A percentile compares a stretch with the other conserved stretches of the same genome.
phyloP scores from a whole-genome alignment of 139 green algal species.

The Haematococcus sp. region DNA sequence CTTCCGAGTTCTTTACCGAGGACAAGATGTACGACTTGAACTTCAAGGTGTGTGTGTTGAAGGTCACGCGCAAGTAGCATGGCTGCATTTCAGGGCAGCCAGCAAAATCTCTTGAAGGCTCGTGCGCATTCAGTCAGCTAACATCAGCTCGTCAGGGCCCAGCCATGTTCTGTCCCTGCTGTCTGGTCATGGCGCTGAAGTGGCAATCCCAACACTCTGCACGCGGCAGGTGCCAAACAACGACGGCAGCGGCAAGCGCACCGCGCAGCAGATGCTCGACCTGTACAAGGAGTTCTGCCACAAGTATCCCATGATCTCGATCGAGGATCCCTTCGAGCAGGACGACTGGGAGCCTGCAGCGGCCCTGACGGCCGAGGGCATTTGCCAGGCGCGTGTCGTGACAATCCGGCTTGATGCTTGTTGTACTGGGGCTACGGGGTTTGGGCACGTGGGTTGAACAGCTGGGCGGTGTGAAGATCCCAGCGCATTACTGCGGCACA shows the following conservation, averaged over 20 bases:
- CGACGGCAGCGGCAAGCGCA: slow-evolving; percentile 85
- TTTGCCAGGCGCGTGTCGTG: slow-evolving; percentile 71
- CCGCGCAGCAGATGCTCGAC: slow-evolving; percentile 78
- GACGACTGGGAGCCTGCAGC: slow-evolving; percentile 91
- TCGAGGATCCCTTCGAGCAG: slow-evolving; percentile 99
- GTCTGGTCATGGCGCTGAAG: too few species aligned
- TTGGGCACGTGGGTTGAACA: too few species aligned
- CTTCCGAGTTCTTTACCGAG: slow-evolving; percentile 90
- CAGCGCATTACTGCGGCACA: too few species aligned
- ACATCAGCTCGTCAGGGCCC: too few species aligned
- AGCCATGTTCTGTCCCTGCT: too few species aligned
- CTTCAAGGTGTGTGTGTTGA: slow-evolving; percentile 85
- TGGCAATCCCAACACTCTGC: too few species aligned
- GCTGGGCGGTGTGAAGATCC: too few species aligned
- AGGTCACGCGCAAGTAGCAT: too few species aligned
- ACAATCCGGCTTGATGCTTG: not conserved
- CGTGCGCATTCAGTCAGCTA: too few species aligned
- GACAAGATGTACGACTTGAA: slow-evolving; percentile 96
- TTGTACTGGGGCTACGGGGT: too few species aligned
- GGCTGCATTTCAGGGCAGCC: too few species aligned
- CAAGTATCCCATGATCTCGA: slow-evolving; percentile 94
- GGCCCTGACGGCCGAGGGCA: slow-evolving; percentile 66
- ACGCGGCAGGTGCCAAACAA: slow-evolving; percentile 64
- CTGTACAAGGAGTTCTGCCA: slow-evolving; percentile 87
- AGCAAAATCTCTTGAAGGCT: too few species aligned